Base-by-base conservation (phyloP, 805 yeast species). In the Wickerhamomyces sydowiorum region DNA sequence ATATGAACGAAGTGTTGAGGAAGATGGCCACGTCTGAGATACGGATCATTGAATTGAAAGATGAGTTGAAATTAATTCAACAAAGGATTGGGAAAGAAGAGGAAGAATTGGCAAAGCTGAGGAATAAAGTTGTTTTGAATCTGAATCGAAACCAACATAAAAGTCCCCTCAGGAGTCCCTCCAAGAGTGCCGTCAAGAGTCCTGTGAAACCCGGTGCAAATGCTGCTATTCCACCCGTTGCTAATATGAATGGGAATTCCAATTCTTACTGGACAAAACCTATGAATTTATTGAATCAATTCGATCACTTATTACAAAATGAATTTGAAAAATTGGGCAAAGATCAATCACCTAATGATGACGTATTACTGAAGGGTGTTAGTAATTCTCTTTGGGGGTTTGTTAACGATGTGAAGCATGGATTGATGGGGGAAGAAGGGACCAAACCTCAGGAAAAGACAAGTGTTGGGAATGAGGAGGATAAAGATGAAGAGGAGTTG, bases 1-100 rank as follows among this genome's bases (percentile, higher is more conserved):
- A 70, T 32, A 64, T 81, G 6, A 78, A 76, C 43, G 76, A 72
- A 5, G 74, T 80, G 38, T 60, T 83, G 38, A 69, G 86, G 46
- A 62, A 71, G 8, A 61, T 84, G 36, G 91, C 91, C 0, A 64
- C 76, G 32, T 83, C 81, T 53, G 93, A 84, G 55, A 75, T 80
- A 75, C 75, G 73, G 21, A 65, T 83, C 23, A 72, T 83, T 38
- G 89, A 83, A 49, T 60, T 82, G 34, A 81, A 78, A 47, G 72
- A 70, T 34, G 70, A 65, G 19, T 44, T 82, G 52, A 70, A 76
- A 39, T 57, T 65, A 25, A 58, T 63, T 5, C 66, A 81, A 38
- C 74, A 70, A 39, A 65, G 64, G 35, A 62, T 82, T 27, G 73
- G 80, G 37, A 62, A 51, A 14, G 64, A 60, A 25, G 57, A 60